phyloP scores from a whole-genome alignment of 805 yeast species.

The Tetrapisispora nanseiensis region DNA sequence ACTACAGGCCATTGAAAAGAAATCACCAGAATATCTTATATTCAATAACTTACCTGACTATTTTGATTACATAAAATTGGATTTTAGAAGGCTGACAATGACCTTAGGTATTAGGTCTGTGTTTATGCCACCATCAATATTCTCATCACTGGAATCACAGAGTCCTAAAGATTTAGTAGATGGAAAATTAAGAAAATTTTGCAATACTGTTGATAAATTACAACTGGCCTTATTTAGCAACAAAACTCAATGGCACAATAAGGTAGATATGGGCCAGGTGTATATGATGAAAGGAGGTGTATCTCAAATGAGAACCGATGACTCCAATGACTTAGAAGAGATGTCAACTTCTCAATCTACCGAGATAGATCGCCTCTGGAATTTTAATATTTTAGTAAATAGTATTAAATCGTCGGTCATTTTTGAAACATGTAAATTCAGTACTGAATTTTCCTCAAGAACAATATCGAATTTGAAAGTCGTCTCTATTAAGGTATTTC shows the following conservation, averaged over 20 bases:
- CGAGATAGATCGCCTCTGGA: slow-evolving; percentile 27
- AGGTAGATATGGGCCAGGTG: slow-evolving; percentile 12
- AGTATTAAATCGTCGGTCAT: slow-evolving; percentile 22
- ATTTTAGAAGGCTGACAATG: slow-evolving; percentile 16
- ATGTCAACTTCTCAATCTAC: slow-evolving; percentile 26
- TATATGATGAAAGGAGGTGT: slow-evolving; percentile 15
- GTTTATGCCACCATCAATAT: slow-evolving; percentile 33
- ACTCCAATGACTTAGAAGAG: slow-evolving; percentile 13
- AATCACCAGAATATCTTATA: slow-evolving; percentile 10
- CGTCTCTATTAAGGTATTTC: slow-evolving; percentile 17
- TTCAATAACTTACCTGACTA: slow-evolving; percentile 29
- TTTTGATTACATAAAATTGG: slow-evolving; percentile 24
- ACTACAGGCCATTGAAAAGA: neutral
- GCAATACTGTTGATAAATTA: slow-evolving; percentile 19
- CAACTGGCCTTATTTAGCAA: slow-evolving; percentile 19
- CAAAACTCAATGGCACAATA: slow-evolving; percentile 21
- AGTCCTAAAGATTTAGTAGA: slow-evolving; percentile 33
- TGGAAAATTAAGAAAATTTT: slow-evolving; percentile 31
- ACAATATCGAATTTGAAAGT: slow-evolving; percentile 28
- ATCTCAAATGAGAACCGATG: slow-evolving; percentile 6
- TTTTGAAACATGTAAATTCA: slow-evolving; percentile 27
- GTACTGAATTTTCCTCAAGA: slow-evolving; percentile 13
- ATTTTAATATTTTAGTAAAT: slow-evolving; percentile 14
- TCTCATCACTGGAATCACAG: slow-evolving; percentile 27
- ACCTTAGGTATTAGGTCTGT: slow-evolving; percentile 36